Base-by-base conservation (phyloP, 306 rosid species). In the Sicyos edulis region DNA sequence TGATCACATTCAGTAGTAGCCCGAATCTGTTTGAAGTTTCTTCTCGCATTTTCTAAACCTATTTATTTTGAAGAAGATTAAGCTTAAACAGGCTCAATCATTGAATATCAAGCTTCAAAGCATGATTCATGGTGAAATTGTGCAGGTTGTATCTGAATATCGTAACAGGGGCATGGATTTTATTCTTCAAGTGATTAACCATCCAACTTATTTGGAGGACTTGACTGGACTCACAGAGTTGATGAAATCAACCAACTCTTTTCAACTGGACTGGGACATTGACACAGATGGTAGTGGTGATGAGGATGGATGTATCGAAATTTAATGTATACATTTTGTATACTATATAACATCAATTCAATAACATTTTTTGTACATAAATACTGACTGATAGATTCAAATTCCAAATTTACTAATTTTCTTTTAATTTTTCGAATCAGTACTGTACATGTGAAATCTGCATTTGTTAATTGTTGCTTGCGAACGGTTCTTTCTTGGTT, bases 191-290 rank as follows among this genome's bases (percentile, higher is more conserved):
- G 91, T 95, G 40, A 89, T 93, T 75, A 93, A 93, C 79, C 92
- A 87, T 87, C 98, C 98, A 16, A 93, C 92, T 3, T 90, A 84
- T 83, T 85, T 93, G 73, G 97, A 92, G 78, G 98, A 92, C 83
- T 77, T 92, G 75, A 90, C 98, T 51, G 98, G 98, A 70, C 78
- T 92, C 29, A 92, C 98, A 34, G 98, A 90, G 82, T 78, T 93
- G 84, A 90, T 88, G 96, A 90, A 88, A 87, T 88, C 95, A 57
- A 92, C 90, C 59, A n/a, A 83, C 77, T 24, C 81, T 66, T 88
- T 84, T 70, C 76, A 86, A 51, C 37, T 93, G 75, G 96, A 90
- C 76, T 90, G 96, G 96, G 96, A 88, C 68, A 21, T 71, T 40
- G 91, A 81, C 8, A 56, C 75, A 2, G 96, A 85, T 45, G 83